phyloP scores from a whole-genome alignment of 2,329 filamentous ascomycete species.

The Metarhizium anisopliae region DNA sequence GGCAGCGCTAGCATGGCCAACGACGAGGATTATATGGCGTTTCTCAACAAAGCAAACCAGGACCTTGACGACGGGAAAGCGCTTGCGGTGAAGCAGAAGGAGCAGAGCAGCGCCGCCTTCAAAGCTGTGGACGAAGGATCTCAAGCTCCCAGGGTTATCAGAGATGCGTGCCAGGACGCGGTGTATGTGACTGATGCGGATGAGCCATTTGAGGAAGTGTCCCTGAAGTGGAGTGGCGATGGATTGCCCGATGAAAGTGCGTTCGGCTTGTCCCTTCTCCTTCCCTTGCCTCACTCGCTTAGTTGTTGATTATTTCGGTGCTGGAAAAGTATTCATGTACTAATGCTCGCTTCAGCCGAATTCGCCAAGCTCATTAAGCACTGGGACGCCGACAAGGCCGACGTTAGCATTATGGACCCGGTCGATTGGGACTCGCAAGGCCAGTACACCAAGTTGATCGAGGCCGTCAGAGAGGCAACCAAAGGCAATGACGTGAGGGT shows the following conservation, averaged over 20 bases:
- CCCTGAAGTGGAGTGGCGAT: constrained; percentile 48
- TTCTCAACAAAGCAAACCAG: constrained; percentile 79
- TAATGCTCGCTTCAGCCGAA: constrained; percentile 41
- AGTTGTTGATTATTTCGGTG: background rate
- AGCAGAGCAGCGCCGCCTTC: constrained; percentile 26
- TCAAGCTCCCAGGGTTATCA: constrained; percentile 51
- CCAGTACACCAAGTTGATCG: constrained; percentile 59
- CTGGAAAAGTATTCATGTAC: background rate
- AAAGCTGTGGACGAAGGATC: constrained; percentile 45
- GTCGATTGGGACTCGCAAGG: constrained; percentile 65
- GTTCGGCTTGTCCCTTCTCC: constrained; percentile 13
- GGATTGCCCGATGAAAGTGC: constrained; percentile 53
- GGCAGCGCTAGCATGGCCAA: constrained; percentile 49
- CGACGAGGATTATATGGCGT: constrained; percentile 76
- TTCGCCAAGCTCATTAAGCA: constrained; percentile 61
- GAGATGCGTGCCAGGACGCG: constrained; percentile 37
- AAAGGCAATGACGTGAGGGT: constrained; percentile 62
- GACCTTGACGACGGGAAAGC: constrained; percentile 50
- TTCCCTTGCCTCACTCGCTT: background rate
- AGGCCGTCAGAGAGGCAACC: constrained; percentile 57
- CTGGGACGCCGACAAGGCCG: constrained; percentile 39
- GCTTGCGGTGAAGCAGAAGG: constrained; percentile 9
- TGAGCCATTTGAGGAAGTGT: constrained; percentile 74
- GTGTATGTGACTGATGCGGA: constrained; percentile 78
- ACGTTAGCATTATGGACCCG: constrained; percentile 57